These are phyloP conservation scores for Solanum gracilifrons DNA, from an alignment of 257 asterid genomes.

Conservation along the genomic window DNA sequence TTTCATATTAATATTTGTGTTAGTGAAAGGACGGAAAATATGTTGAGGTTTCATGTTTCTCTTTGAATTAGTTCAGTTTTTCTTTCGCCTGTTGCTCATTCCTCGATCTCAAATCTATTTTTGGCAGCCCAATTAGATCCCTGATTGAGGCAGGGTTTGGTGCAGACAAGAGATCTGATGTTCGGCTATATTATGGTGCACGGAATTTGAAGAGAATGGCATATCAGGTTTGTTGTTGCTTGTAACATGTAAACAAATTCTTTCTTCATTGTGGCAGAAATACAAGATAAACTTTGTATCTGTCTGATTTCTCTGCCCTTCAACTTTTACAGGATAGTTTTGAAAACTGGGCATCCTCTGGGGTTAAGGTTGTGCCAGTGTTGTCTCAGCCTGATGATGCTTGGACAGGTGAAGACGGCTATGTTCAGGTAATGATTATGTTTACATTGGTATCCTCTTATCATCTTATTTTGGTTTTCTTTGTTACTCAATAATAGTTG, in stretches of 20 bases:
- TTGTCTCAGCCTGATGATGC: conserved; percentile 71
- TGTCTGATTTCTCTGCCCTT: neutral
- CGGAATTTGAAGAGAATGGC: conserved; percentile 81
- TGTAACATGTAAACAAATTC: neutral
- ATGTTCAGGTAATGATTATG: conserved; percentile 54
- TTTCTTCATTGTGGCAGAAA: neutral
- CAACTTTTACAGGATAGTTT: conserved; percentile 53
- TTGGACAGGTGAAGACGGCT: conserved; percentile 80
- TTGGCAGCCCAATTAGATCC: conserved; percentile 78
- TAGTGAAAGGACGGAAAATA: neutral
- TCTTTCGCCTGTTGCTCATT: neutral
- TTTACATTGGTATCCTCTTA: neutral
- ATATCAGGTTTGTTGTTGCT: conserved; percentile 45
- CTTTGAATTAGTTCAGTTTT: neutral
- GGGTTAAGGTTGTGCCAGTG: conserved; percentile 67
- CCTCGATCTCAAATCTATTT: neutral
- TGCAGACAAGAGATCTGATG: conserved; percentile 71
- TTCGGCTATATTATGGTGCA: conserved; percentile 90
- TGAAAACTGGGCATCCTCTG: conserved; percentile 68
- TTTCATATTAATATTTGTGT: neutral
- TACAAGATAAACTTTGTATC: neutral
- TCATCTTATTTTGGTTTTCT: neutral
- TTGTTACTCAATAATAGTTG: neutral
- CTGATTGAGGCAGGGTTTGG: conserved; percentile 70
- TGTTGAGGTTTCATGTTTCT: neutral